These are phyloP conservation scores for Chlorella vulgaris DNA, from an alignment of 139 green algal species.

Conservation along the genomic window DNA sequence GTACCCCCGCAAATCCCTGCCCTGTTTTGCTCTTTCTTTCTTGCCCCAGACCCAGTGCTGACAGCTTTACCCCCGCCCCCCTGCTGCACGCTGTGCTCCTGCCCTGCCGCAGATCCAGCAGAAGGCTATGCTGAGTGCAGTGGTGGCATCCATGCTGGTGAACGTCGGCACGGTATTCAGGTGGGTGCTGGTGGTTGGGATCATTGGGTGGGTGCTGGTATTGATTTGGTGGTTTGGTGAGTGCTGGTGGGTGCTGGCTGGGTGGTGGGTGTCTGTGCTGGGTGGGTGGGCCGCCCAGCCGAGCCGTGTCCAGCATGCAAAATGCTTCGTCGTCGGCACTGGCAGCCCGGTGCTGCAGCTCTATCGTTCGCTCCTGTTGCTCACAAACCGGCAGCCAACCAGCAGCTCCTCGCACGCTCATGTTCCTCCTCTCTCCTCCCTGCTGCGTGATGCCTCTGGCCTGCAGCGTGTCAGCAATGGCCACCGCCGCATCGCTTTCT, in stretches of 20 bases:
- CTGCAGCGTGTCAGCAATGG: slow-evolving; percentile 40
- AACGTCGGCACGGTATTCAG: slow-evolving; percentile 94
- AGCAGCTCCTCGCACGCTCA: not conserved
- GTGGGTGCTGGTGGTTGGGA: not conserved
- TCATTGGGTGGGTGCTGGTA: not conserved
- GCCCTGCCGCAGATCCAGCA: slow-evolving; percentile 64
- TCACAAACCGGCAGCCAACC: too few relatives aligned
- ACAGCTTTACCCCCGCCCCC: too few relatives aligned
- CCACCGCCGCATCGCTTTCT: slow-evolving; percentile 20
- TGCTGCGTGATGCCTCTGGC: too few relatives aligned
- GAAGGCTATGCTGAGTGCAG: slow-evolving; percentile 62
- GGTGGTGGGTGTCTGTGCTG: not conserved
- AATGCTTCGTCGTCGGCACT: not conserved
- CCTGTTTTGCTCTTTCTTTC: too few relatives aligned
- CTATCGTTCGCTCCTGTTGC: too few relatives aligned
- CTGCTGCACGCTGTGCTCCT: too few relatives aligned
- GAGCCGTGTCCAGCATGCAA: not conserved
- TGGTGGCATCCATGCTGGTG: slow-evolving; percentile 83
- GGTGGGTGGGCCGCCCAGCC: too few relatives aligned
- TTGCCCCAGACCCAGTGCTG: too few relatives aligned
- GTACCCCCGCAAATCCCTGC: too few relatives aligned
- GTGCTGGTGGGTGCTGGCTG: not conserved
- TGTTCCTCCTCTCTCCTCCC: too few relatives aligned
- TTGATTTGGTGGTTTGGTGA: not conserved
- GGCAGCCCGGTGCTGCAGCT: too few relatives aligned